phyloP scores from a whole-genome alignment of 2,329 filamentous ascomycete species.

The Tolypocladium cylindrosporum region DNA sequence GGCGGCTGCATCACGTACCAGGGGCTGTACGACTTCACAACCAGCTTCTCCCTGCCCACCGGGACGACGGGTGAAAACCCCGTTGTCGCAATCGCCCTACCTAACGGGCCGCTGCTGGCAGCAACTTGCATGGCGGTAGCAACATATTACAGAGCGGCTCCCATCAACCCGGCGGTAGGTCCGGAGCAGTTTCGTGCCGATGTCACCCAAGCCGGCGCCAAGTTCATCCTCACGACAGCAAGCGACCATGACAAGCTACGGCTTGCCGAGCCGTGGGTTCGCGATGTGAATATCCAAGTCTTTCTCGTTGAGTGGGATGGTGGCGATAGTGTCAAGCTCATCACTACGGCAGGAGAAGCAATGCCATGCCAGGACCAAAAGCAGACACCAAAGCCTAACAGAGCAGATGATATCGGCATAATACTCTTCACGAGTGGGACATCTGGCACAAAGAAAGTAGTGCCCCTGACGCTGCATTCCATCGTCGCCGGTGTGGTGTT shows the following conservation, averaged over 20 bases:
- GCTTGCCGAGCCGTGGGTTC: constrained; percentile 19
- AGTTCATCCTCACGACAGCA: constrained; percentile 33
- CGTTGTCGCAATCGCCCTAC: constrained; percentile 38
- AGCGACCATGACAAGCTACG: constrained; percentile 29
- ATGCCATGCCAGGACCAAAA: constrained; percentile 1
- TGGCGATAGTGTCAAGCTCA: constrained; percentile 24
- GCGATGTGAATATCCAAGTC: constrained; percentile 24
- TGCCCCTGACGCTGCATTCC: constrained; percentile 40
- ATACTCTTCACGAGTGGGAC: constrained; percentile 49
- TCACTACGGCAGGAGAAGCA: constrained; percentile 5
- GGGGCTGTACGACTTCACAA: constrained; percentile 20
- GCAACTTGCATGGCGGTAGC: constrained; percentile 37
- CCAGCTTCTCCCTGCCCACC: constrained; percentile 20
- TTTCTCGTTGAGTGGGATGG: constrained; percentile 26
- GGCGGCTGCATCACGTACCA: constrained; percentile 19
- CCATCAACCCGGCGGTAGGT: constrained; percentile 38
- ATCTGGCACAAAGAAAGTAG: constrained; percentile 48
- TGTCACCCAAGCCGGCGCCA: constrained; percentile 34
- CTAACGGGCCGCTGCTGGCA: constrained; percentile 44
- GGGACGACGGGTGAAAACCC: constrained; percentile 19
- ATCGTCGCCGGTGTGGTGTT: constrained; percentile 40
- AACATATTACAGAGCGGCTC: constrained; percentile 40
- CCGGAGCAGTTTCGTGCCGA: constrained; percentile 40
- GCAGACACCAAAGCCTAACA: constrained; percentile 27
- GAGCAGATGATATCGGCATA: constrained; percentile 35